Conservation (phyloP, 1,284 basidiomycete species). For the Ceratobasidium sp. region DNA sequence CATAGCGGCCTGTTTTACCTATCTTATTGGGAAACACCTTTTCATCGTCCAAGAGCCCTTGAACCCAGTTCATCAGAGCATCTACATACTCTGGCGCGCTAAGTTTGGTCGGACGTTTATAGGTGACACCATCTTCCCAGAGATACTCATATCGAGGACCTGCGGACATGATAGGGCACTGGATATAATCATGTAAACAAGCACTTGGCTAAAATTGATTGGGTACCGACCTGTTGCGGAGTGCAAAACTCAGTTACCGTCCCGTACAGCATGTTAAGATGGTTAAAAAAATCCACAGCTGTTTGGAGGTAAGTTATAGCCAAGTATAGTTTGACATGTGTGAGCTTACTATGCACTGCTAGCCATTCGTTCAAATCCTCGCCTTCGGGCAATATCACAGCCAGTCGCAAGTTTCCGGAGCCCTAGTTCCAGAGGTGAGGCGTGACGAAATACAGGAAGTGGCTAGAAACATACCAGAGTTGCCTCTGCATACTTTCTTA, state of each 20-base stretch:
- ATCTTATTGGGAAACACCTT: constrained; percentile 94
- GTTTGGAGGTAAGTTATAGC: constrained; percentile 23
- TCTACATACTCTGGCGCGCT: constrained; percentile 97
- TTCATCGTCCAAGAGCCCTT: constrained; percentile 92
- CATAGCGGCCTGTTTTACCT: constrained; percentile 57
- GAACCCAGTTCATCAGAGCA: constrained; percentile 98
- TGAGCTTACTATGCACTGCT: constrained; percentile 85
- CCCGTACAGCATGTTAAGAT: constrained; percentile 95
- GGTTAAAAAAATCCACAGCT: constrained; percentile 97
- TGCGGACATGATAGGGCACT: constrained; percentile 99
- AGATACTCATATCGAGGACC: constrained; percentile 94
- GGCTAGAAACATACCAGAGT: constrained; percentile 72
- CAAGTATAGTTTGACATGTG: constrained; percentile 11
- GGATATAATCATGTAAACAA: neutral
- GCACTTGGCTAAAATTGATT: neutral
- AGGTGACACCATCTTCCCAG: constrained; percentile 95
- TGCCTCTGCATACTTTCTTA: constrained; percentile 96
- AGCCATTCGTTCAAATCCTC: constrained; percentile 97
- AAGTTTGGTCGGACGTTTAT: constrained; percentile 92
- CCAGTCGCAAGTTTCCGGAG: constrained; percentile 89
- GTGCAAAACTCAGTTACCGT: constrained; percentile 97
- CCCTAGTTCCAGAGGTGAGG: constrained; percentile 63
- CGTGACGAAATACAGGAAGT: constrained; percentile 8
- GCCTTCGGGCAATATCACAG: constrained; percentile 91
- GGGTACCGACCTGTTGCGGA: constrained; percentile 72